A percentile compares a stretch with the other conserved stretches of the same genome.
phyloP scores from a whole-genome alignment of 1,139 yeast species.

The Yamadazyma sp. region DNA sequence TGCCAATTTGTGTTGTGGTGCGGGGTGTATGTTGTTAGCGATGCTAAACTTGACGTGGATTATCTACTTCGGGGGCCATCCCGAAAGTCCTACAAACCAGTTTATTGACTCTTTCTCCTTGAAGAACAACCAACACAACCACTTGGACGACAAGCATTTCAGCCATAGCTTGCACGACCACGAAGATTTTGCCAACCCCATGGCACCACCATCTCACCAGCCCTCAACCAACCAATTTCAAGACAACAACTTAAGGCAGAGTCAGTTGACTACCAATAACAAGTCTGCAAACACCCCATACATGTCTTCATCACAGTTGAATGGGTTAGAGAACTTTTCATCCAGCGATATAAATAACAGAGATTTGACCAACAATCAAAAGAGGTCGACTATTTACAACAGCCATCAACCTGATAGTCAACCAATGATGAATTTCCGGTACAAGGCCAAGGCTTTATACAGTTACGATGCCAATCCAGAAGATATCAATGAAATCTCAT shows the following conservation, averaged over 20 bases:
- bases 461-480: conserved; percentile 91
- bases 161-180: conserved; percentile 16
- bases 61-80: conserved; percentile 81
- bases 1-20: conserved; percentile 74
- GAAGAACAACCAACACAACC: conserved; percentile 30
- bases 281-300: conserved; percentile 36
- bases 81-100: conserved; percentile 75
- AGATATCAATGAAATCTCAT: conserved; percentile 90
- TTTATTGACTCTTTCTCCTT: conserved; percentile 75
- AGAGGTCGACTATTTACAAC: conserved; percentile 30
- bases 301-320: conserved; percentile 56
- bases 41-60: conserved; percentile 83
- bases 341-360: conserved; percentile 38
- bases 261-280: conserved; percentile 34
- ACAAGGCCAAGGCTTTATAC: conserved; percentile 83
- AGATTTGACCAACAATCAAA: conserved; percentile 30
- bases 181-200: conserved; percentile 12
- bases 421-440: conserved; percentile 61
- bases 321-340: conserved; percentile 59
- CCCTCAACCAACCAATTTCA: conserved; percentile 24
- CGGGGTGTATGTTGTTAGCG: conserved; percentile 83
- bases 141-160: conserved; percentile 18
- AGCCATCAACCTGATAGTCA: conserved; percentile 25
- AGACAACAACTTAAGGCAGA: conserved; percentile 37
- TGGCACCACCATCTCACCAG: background rate